A percentile compares a stretch with the other conserved stretches of the same genome.
Evolutionary conservation across 2,329 filamentous ascomycete genomes (phyloP).

Genomic region (Aspergillus clavatus): DNA sequence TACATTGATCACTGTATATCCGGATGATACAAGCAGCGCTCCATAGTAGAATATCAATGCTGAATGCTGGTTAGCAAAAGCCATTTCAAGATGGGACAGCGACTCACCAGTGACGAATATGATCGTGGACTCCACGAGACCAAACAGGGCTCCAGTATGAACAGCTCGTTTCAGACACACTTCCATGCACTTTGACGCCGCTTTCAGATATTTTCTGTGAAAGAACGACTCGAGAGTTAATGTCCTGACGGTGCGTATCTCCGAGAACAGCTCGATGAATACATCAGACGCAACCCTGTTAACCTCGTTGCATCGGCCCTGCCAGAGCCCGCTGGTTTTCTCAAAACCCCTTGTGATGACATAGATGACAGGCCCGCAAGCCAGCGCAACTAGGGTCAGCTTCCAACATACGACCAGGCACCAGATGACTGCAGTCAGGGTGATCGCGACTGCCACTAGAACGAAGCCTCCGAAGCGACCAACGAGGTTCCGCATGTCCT

Average conservation of each 20-base stretch:
- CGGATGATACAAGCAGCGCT: conserved; percentile 55
- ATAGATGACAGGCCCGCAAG: conserved; percentile 63
- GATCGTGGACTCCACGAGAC: conserved; percentile 68
- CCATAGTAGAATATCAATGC: conserved; percentile 84
- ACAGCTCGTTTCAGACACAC: conserved; percentile 63
- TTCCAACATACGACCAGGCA: conserved; percentile 71
- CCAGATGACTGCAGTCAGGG: conserved; percentile 67
- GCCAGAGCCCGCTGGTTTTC: conserved; percentile 64
- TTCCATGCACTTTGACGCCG: conserved; percentile 50
- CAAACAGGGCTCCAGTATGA: conserved; percentile 67
- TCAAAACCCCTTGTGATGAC: conserved; percentile 62
- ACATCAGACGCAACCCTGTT: conserved; percentile 57
- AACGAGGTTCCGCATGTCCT: conserved; percentile 81
- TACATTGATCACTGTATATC: conserved; percentile 54
- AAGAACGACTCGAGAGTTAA: conserved; percentile 72
- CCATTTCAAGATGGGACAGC: too few species aligned
- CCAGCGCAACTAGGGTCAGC: conserved; percentile 70
- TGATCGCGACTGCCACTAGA: conserved; percentile 63
- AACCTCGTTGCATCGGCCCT: conserved; percentile 61
- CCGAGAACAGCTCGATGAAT: conserved; percentile 69
- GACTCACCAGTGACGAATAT: conserved; percentile 59
- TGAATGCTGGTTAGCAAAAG: conserved; percentile 12
- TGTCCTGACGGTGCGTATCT: conserved; percentile 72
- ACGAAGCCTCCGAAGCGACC: conserved; percentile 70
- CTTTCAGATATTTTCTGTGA: conserved; percentile 54